phyloP scores from a whole-genome alignment of 768 basidiomycete species.

The Kondoa subrosea region DNA sequence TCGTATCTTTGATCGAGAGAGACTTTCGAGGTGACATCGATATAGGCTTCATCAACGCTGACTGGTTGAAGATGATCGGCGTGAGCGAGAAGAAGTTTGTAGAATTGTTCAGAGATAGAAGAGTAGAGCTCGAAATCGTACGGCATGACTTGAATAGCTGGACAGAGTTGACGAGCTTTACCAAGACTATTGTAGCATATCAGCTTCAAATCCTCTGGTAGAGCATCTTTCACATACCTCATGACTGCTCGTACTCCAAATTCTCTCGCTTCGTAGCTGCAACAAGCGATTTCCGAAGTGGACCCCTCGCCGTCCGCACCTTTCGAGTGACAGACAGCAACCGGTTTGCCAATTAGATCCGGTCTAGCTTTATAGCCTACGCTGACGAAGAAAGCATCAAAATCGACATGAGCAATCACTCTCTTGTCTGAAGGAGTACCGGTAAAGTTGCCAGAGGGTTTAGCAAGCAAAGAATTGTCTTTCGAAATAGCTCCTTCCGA shows the following conservation, averaged over 20 bases:
- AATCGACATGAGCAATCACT: conserved; percentile 41
- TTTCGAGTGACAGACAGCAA: conserved; percentile 90
- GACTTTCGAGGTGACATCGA: conserved; percentile 53
- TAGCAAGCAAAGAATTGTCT: not conserved
- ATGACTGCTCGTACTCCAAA: conserved; percentile 87
- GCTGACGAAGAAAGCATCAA: conserved; percentile 92
- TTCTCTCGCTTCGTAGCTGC: conserved; percentile 78
- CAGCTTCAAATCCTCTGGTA: too few species aligned
- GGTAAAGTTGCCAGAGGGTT: conserved; percentile 16
- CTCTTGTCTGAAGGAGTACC: conserved; percentile 30
- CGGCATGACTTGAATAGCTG: conserved; percentile 55
- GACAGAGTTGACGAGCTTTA: conserved; percentile 61
- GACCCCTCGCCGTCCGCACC: conserved; percentile 45
- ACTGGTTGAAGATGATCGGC: conserved; percentile 88
- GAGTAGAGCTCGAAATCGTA: conserved; percentile 67
- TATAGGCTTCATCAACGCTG: conserved; percentile 85
- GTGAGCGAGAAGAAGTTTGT: conserved; percentile 74
- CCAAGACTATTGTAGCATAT: conserved; percentile 42
- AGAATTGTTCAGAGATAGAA: conserved; percentile 65
- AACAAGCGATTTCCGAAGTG: conserved; percentile 86
- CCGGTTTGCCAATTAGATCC: conserved; percentile 66
- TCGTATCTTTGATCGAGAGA: conserved; percentile 1
- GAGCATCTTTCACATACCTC: conserved; percentile 43
- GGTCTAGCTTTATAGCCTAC: conserved; percentile 61
- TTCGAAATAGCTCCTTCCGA: not conserved